Evolutionary conservation across 768 basidiomycete species (phyloP), one percentile per base, ranked within the genome.

Genomic region (Boletellus ananas): DNA sequence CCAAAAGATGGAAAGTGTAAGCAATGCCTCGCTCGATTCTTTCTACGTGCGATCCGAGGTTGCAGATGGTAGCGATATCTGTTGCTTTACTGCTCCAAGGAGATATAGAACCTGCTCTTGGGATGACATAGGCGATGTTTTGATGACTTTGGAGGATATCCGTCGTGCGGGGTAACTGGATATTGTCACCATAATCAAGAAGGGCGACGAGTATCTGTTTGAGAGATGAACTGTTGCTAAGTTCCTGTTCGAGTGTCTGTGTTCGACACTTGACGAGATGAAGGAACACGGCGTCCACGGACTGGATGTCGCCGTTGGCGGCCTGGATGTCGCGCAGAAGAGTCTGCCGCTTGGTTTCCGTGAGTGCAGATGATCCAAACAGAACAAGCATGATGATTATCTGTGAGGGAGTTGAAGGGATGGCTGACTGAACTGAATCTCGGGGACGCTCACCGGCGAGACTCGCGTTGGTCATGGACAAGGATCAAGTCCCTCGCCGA

Each of bases 21-120:
- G 78, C 81, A 17, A 83, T 58, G 4, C 95, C 94, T 17, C 96
- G 82, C 66, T 99, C 96, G 49, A 99, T 70, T 34, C 96, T 80
- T 54, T 87, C 80, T 45, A 99, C 71, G 47, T 83, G 74, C 3
- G 69, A 64, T 17, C 77, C 81, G 2, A 99, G 83, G 46, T 85
- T 86, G 72, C 96, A 99, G 45, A 97, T 81, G 9, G 72, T 72
- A 18, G 94, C 80, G 48, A 99, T 98, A 65, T 99, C 94, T 0
- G 95, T 97, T 2, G 96, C 95, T 71, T 99, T 99, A 70, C 90
- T 95, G 6, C 95, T 97, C 96, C 96, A 99, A 2, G 96, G 94
- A 4, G 95, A 97, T 60, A 98, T 87, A 4, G 94, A 94, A 4
- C 95, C 94, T 8, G 83, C 77, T 50, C 94, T 74, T 11, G 94